phyloP scores from a whole-genome alignment of 2,329 filamentous ascomycete genomes.

The Raffaelea deltoideospora region DNA sequence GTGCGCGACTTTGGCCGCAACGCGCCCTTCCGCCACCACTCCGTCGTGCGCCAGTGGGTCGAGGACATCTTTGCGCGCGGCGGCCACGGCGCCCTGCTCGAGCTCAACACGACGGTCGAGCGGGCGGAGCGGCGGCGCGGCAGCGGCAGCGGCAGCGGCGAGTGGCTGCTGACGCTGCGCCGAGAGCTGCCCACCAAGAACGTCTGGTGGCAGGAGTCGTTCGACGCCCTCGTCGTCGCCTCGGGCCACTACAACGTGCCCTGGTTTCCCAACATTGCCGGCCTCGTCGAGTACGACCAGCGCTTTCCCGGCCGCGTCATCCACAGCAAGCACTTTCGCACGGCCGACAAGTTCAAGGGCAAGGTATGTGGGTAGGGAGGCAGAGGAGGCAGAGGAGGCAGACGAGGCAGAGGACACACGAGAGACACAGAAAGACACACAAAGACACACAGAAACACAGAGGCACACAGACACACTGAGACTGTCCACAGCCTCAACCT shows the following conservation, averaged over 20 bases:
- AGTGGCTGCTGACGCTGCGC: slow-evolving; percentile 36
- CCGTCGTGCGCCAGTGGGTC: slow-evolving; percentile 38
- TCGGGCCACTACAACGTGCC: slow-evolving; percentile 53
- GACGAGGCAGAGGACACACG: too few relatives aligned
- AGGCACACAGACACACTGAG: too few relatives aligned
- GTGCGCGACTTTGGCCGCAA: slow-evolving; percentile 33
- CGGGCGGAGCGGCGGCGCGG: slow-evolving; percentile 26
- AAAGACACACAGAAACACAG: too few relatives aligned
- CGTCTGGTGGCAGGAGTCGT: slow-evolving; percentile 43
- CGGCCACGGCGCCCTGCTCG: slow-evolving; percentile 22
- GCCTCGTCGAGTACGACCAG: slow-evolving; percentile 30
- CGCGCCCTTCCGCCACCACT: slow-evolving; percentile 47
- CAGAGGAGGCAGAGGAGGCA: too few relatives aligned
- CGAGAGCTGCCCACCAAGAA: slow-evolving; percentile 17
- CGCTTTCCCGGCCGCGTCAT: slow-evolving; percentile 30
- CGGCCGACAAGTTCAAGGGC: slow-evolving; percentile 24
- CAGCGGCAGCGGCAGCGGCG: background rate
- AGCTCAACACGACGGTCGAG: slow-evolving; percentile 47
- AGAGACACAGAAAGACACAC: too few relatives aligned
- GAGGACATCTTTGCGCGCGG: slow-evolving; percentile 27
- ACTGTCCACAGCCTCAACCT: too few relatives aligned
- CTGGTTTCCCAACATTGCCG: slow-evolving; percentile 29
- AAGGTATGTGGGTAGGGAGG: too few relatives aligned
- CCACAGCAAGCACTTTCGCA: slow-evolving; percentile 39
- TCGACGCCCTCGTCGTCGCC: slow-evolving; percentile 53